A percentile compares a stretch with the other conserved stretches of the same genome.
Conservation (phyloP, 2,329 filamentous ascomycete species). For the Dothidotthia symphoricarpi region DNA sequence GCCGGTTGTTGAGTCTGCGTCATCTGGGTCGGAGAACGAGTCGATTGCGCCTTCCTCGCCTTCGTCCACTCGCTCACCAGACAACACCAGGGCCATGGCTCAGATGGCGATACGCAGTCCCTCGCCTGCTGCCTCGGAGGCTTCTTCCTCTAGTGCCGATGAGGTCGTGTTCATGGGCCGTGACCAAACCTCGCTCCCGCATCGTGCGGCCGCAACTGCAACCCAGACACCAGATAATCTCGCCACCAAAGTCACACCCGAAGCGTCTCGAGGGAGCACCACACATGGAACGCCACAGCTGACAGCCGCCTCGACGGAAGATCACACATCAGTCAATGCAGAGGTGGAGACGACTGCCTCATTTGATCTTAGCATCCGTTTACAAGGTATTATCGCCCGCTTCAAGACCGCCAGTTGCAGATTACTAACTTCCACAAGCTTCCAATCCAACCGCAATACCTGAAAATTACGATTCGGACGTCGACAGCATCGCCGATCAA, state of each 20-base stretch:
- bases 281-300: constrained; percentile 1
- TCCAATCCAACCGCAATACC: not conserved
- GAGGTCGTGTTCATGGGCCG: constrained; percentile 56
- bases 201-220: constrained; percentile 1
- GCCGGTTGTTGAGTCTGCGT: constrained; percentile 6
- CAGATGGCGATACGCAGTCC: constrained; percentile 39
- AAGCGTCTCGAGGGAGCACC: too few species aligned
- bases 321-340: not conserved
- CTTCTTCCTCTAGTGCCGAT: constrained; percentile 48
- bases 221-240: not conserved
- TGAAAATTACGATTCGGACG: constrained; percentile 20
- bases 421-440: not conserved
- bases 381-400: too few species aligned
- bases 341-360: constrained; percentile 3
- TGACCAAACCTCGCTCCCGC: constrained; percentile 7
- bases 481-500: constrained; percentile 21
- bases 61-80: constrained; percentile 13
- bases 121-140: constrained; percentile 33
- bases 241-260: not conserved
- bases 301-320: constrained; percentile 5
- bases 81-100: constrained; percentile 28
- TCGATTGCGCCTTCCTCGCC: constrained; percentile 15
- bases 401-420: too few species aligned
- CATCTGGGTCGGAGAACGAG: constrained; percentile 11
- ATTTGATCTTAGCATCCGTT: constrained; percentile 4